These are phyloP conservation scores for Colletotrichum eleusines DNA, from an alignment of 2,329 filamentous ascomycete genomes.

Conservation along the genomic window DNA sequence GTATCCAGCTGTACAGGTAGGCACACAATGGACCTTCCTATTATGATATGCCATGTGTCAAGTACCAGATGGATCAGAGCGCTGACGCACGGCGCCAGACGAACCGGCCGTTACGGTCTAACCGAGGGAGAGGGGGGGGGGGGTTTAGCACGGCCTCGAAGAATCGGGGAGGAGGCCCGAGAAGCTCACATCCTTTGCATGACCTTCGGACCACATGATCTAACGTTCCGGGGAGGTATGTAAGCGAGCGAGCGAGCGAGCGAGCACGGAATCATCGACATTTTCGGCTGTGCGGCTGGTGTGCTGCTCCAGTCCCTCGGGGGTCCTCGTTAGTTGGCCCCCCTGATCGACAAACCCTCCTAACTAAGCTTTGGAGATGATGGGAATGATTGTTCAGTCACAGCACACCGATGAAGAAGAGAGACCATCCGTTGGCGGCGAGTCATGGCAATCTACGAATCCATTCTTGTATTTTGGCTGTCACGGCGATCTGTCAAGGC, in stretches of 20 bases:
- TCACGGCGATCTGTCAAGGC: not conserved
- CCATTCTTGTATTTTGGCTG: not conserved
- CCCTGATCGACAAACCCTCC: not conserved
- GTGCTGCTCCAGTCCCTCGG: not conserved
- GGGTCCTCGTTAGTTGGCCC: too few relatives aligned
- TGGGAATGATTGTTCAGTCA: not conserved
- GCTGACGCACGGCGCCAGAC: constrained; percentile 7
- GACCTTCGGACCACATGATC: not conserved
- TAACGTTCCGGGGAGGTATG: not conserved
- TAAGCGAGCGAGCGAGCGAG: not conserved
- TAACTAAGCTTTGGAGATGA: constrained; percentile 9
- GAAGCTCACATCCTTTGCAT: not conserved
- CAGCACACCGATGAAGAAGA: not conserved
- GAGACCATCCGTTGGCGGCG: not conserved
- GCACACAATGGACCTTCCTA: too few relatives aligned
- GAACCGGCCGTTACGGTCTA: not conserved
- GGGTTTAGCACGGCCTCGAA: constrained; percentile 4
- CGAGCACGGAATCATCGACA: not conserved
- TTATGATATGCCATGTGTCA: constrained; percentile 6
- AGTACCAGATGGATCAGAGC: constrained; percentile 9
- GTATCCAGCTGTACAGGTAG: too few relatives aligned
- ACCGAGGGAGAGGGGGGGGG: not conserved
- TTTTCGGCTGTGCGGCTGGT: not conserved
- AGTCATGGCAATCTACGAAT: not conserved
- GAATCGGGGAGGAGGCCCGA: not conserved